A percentile compares a stretch with the other conserved stretches of the same genome.
Conservation (phyloP, 768 basidiomycete species). For the Lentinula edodes region DNA sequence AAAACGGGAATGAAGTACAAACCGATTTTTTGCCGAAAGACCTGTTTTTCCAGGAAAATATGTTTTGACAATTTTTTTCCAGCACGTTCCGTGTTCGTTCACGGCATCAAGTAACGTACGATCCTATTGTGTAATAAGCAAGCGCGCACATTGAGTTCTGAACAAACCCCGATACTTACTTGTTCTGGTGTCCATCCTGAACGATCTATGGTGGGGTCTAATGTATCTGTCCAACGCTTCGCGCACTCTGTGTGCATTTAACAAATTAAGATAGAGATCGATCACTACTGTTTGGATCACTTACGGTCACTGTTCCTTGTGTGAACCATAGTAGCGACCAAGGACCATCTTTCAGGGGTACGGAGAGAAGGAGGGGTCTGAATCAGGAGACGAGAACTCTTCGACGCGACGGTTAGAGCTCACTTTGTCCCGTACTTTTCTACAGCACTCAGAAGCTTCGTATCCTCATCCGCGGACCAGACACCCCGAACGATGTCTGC, state of each 20-base stretch:
- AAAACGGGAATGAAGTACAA: constrained; percentile 7
- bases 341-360: constrained; percentile 38
- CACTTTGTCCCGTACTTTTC: constrained; percentile 51
- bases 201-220: constrained; percentile 55
- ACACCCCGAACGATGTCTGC: constrained; percentile 56
- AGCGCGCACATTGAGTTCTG: too few relatives aligned
- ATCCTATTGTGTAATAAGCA: constrained; percentile 28
- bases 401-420: constrained; percentile 4
- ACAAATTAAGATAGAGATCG: constrained; percentile 11
- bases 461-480: constrained; percentile 57
- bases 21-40: constrained; percentile 57
- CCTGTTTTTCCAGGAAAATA: constrained; percentile 58
- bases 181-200: constrained; percentile 52
- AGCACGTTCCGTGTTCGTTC: constrained; percentile 49
- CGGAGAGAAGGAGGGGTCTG: background rate
- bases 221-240: constrained; percentile 57
- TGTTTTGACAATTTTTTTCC: constrained; percentile 58
- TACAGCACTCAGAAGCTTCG: constrained; percentile 49
- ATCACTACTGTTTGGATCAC: constrained; percentile 15
- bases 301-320: constrained; percentile 55
- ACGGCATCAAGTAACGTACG: constrained; percentile 47
- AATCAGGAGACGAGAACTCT: background rate
- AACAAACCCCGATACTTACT: constrained; percentile 22
- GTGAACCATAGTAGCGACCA: constrained; percentile 52
- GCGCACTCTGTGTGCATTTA: constrained; percentile 40